Evolutionary conservation across 331 rosid genomes (phyloP).

Genomic region (Arachis monticola): DNA sequence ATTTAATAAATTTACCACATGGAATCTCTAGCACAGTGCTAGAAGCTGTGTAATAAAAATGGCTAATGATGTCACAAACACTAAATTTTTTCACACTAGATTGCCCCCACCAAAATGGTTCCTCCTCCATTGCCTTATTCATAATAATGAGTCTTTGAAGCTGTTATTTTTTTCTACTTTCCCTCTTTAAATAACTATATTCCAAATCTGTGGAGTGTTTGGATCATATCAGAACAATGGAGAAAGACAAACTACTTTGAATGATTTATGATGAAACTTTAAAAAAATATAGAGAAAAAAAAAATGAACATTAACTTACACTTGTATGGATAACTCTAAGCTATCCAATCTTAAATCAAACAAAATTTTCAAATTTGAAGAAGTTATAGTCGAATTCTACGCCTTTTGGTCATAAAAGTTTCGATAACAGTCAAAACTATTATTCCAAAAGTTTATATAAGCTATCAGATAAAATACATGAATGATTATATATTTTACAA

Average conservation of each 20-base stretch:
- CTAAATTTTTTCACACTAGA: no score
- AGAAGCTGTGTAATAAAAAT: slow-evolving; percentile 43
- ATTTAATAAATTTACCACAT: slow-evolving; percentile 51
- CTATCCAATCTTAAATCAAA: slow-evolving; percentile 30
- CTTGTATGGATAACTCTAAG: slow-evolving; percentile 47
- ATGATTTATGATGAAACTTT: slow-evolving; percentile 56
- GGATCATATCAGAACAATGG: slow-evolving; percentile 23
- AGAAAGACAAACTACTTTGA: slow-evolving; percentile 47
- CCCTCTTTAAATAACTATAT: slow-evolving; percentile 54
- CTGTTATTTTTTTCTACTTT: slow-evolving; percentile 45
- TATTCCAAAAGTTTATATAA: no score
- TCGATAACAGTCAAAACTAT: no score
- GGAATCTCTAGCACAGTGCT: slow-evolving; percentile 51
- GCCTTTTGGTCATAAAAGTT: no score
- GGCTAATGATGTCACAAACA: slow-evolving; percentile 48
- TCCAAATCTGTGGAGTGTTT: slow-evolving; percentile 54
- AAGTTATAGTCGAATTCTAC: not conserved
- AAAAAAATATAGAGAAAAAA: slow-evolving; percentile 34
- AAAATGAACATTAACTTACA: slow-evolving; percentile 51
- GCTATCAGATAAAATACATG: no score
- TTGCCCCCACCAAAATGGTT: slow-evolving; percentile 38
- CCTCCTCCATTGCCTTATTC: slow-evolving; percentile 14
- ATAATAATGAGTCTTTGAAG: slow-evolving; percentile 25
- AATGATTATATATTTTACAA: not conserved
- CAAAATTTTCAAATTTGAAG: slow-evolving; percentile 52